Percentiles rank a stretch among this genome's conserved stretches.
Evolutionary conservation across 257 asterid species (phyloP).

Genomic region (Knoxia roxburghii): DNA sequence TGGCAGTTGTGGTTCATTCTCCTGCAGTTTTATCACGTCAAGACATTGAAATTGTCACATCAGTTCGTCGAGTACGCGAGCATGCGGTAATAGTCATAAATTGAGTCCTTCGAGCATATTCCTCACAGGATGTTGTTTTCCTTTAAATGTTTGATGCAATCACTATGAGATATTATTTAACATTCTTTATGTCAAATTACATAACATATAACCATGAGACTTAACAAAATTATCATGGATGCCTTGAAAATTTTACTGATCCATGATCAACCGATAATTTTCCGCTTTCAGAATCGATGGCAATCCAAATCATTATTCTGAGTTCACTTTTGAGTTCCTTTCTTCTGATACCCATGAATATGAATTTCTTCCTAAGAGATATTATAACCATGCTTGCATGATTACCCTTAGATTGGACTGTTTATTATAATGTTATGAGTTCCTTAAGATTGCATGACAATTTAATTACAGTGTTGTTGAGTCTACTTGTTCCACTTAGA

Average conservation of each 20-base stretch:
- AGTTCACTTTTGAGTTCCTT: too few species aligned
- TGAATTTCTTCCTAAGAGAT: neutral
- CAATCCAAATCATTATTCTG: neutral
- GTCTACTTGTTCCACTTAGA: neutral
- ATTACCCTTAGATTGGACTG: neutral
- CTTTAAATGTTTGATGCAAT: neutral
- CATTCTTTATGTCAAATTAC: neutral
- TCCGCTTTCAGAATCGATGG: neutral
- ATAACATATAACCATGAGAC: neutral
- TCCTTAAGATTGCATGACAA: too few species aligned
- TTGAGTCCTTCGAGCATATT: neutral
- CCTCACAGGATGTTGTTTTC: neutral
- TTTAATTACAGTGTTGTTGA: too few species aligned
- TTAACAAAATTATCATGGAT: neutral
- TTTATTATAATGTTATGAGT: too few species aligned
- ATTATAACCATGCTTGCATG: too few species aligned
- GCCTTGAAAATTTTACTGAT: too few species aligned
- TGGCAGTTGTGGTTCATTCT: conserved; percentile 30
- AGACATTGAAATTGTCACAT: conserved; percentile 46
- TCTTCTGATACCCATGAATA: neutral
- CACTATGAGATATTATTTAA: neutral
- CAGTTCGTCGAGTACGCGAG: conserved; percentile 14
- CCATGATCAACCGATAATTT: neutral
- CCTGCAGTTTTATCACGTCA: conserved; percentile 36
- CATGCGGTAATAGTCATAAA: conserved; percentile 10